A percentile compares a stretch with the other conserved stretches of the same genome.
Conservation (phyloP, 2,329 filamentous ascomycete genomes). For the Knoxdaviesia proteae region DNA sequence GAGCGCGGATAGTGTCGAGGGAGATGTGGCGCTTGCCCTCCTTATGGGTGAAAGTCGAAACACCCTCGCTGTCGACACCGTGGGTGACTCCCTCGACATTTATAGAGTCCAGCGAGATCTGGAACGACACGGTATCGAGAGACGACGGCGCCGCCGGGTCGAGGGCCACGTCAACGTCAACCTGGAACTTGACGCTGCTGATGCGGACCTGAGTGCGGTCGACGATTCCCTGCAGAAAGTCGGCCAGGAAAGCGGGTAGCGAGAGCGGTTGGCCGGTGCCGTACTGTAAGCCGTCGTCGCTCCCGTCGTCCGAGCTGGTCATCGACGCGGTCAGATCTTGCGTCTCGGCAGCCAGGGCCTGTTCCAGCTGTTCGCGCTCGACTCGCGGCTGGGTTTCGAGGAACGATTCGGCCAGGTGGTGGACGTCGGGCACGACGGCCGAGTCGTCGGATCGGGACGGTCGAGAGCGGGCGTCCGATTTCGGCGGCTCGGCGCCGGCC, state of each 20-base stretch:
- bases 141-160: constrained; percentile 20
- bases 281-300: constrained; percentile 29
- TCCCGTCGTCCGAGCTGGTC: constrained; percentile 35
- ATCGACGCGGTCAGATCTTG: constrained; percentile 41
- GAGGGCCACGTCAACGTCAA: constrained; percentile 37
- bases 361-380: constrained; percentile 47
- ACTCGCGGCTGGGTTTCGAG: constrained; percentile 47
- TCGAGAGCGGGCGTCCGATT: background rate
- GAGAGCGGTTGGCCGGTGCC: constrained; percentile 54
- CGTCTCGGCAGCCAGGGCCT: constrained; percentile 42
- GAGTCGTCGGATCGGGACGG: constrained; percentile 7
- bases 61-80: constrained; percentile 10
- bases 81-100: constrained; percentile 45
- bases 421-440: constrained; percentile 40
- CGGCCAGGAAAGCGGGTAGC: constrained; percentile 48
- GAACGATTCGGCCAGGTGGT: constrained; percentile 59
- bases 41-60: constrained; percentile 23
- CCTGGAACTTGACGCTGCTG: constrained; percentile 40
- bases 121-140: constrained; percentile 38
- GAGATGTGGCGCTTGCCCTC: constrained; percentile 45
- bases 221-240: constrained; percentile 52
- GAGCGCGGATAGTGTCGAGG: constrained; percentile 41
- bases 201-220: constrained; percentile 51
- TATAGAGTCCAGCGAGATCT: constrained; percentile 42
- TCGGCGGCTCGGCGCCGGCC: constrained; percentile 5